A percentile compares a stretch with the other conserved stretches of the same genome.
Evolutionary conservation across 1,139 yeast species (phyloP).

Genomic region (Kodamaea fungicola): DNA sequence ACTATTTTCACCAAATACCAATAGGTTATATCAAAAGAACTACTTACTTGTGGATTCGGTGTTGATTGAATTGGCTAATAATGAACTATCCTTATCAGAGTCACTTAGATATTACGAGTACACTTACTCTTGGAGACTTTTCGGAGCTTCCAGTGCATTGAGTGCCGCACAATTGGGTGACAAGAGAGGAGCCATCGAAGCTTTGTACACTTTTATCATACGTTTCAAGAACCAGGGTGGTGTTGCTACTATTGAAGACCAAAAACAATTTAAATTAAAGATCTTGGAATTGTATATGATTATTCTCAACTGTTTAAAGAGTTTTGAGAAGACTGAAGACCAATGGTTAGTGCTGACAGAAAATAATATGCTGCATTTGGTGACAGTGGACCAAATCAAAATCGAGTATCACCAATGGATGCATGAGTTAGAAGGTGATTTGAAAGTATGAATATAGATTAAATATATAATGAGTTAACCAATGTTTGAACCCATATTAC

Average conservation of each 20-base stretch:
- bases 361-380: constrained; percentile 18
- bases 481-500: constrained; percentile 75
- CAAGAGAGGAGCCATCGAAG: constrained; percentile 54
- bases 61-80: constrained; percentile 36
- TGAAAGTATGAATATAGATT: constrained; percentile 8
- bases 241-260: constrained; percentile 16
- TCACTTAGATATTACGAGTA: constrained; percentile 51
- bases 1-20: constrained; percentile 22
- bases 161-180: constrained; percentile 27
- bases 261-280: constrained; percentile 35
- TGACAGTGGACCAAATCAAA: constrained; percentile 30
- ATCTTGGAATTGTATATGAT: constrained; percentile 43
- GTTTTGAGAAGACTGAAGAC: constrained; percentile 46
- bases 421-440: constrained; percentile 27
- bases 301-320: constrained; percentile 47
- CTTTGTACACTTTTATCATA: constrained; percentile 52
- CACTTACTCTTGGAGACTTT: constrained; percentile 51
- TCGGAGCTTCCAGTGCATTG: constrained; percentile 22
- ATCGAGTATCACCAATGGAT: constrained; percentile 37
- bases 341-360: constrained; percentile 48
- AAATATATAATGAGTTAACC: constrained; percentile 40
- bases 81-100: constrained; percentile 28
- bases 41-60: constrained; percentile 37
- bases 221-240: constrained; percentile 27
- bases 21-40: constrained; percentile 22